Conservation (phyloP, 176 grass and related monocot species). For the Poa pratensis region DNA sequence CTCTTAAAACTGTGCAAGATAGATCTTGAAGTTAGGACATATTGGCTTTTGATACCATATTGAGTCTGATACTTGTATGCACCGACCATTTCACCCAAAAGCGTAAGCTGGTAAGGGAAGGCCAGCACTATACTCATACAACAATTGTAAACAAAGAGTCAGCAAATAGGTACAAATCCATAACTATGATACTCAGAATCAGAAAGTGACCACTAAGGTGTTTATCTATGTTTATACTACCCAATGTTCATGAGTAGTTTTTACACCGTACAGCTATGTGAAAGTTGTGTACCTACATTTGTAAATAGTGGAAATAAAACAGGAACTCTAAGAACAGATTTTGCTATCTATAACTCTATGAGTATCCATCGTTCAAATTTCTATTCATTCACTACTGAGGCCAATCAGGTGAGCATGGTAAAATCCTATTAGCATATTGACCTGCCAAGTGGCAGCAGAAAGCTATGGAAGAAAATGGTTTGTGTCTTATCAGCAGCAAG, state of each 20-base stretch:
- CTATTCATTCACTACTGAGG: background rate
- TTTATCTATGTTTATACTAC: background rate
- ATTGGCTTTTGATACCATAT: background rate
- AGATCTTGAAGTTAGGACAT: background rate
- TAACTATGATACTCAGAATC: conserved; percentile 14
- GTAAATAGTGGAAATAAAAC: conserved; percentile 19
- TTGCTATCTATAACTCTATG: conserved; percentile 17
- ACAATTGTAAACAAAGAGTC: conserved; percentile 14
- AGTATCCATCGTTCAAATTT: conserved; percentile 15
- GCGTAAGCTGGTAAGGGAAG: background rate
- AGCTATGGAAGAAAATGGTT: background rate
- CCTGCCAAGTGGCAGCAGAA: background rate
- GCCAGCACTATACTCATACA: background rate
- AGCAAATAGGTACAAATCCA: background rate
- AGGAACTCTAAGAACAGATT: background rate
- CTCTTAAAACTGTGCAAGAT: background rate
- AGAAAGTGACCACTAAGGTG: background rate
- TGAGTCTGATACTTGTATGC: conserved; percentile 1
- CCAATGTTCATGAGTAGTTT: background rate
- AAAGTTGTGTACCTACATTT: conserved; percentile 16
- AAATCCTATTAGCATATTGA: conserved; percentile 10
- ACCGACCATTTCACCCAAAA: background rate
- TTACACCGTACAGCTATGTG: background rate
- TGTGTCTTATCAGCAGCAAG: conserved; percentile 11
- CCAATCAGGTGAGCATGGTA: background rate